phyloP scores from a whole-genome alignment of 805 yeast genomes.

The Debaryomyces castellii region DNA sequence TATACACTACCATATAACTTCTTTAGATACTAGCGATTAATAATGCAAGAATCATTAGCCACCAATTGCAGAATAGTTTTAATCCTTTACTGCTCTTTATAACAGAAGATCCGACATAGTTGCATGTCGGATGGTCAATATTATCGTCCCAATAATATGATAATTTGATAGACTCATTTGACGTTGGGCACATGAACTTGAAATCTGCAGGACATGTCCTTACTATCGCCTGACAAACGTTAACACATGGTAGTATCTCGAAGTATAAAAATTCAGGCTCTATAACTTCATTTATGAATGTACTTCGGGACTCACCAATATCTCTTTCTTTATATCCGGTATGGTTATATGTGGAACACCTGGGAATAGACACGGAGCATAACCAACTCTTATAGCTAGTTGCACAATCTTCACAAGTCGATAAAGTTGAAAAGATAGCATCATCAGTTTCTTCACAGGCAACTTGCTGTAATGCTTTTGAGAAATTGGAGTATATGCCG shows the following conservation, averaged over 20 bases:
- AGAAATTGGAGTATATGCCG: slow-evolving; percentile 59
- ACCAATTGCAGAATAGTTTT: slow-evolving; percentile 13
- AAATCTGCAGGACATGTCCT: slow-evolving; percentile 81
- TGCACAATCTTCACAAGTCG: slow-evolving; percentile 72
- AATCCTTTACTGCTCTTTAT: slow-evolving; percentile 8
- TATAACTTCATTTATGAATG: slow-evolving; percentile 48
- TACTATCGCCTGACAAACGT: slow-evolving; percentile 74
- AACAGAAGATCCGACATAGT: slow-evolving; percentile 29
- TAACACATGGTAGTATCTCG: slow-evolving; percentile 85
- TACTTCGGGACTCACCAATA: slow-evolving; percentile 56
- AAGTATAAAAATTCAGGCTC: slow-evolving; percentile 62
- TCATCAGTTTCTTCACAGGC: slow-evolving; percentile 71
- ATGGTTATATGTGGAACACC: slow-evolving; percentile 62
- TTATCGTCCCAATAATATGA: slow-evolving; percentile 47
- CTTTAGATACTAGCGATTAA: neutral
- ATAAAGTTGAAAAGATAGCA: slow-evolving; percentile 69
- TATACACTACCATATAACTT: neutral
- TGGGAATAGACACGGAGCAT: slow-evolving; percentile 83
- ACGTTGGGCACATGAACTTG: slow-evolving; percentile 70
- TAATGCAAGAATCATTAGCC: neutral
- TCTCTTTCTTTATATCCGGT: slow-evolving; percentile 48
- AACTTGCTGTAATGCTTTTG: slow-evolving; percentile 71
- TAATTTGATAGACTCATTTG: slow-evolving; percentile 26
- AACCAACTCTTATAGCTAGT: slow-evolving; percentile 80
- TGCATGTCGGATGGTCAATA: slow-evolving; percentile 32